phyloP scores from a whole-genome alignment of 208 protist genomes.

The Jaenimonas drosophilae region DNA sequence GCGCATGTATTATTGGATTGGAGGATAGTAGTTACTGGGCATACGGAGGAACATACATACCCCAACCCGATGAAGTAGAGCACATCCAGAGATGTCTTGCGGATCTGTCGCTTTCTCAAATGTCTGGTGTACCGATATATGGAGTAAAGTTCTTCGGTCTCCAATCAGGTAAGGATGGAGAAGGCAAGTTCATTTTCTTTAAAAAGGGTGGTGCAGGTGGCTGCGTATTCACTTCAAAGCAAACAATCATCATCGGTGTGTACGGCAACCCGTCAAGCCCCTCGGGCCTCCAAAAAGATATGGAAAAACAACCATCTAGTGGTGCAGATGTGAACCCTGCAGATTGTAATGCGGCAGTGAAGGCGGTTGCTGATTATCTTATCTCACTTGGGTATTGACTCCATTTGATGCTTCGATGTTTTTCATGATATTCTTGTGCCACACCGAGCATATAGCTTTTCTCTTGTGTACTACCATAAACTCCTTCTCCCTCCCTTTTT shows the following conservation, averaged over 20 bases:
- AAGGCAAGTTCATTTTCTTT: conserved; percentile 79
- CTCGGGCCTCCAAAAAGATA: conserved; percentile 44
- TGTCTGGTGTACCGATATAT: conserved; percentile 64
- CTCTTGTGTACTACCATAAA: conserved; percentile 4
- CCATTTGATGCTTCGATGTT: neutral
- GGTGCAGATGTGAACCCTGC: conserved; percentile 67
- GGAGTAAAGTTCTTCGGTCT: conserved; percentile 85
- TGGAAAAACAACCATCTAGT: conserved; percentile 20
- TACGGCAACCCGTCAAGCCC: conserved; percentile 69
- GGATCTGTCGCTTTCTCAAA: conserved; percentile 51
- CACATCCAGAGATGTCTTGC: conserved; percentile 66
- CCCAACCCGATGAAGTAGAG: conserved; percentile 76
- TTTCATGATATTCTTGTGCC: neutral
- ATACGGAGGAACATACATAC: conserved; percentile 75
- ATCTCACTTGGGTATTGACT: conserved; percentile 72
- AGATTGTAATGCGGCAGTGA: conserved; percentile 78
- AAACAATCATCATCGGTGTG: conserved; percentile 68
- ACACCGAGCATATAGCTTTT: neutral
- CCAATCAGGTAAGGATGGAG: conserved; percentile 54
- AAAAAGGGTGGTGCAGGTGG: conserved; percentile 82
- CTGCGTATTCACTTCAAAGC: conserved; percentile 81
- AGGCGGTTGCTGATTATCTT: conserved; percentile 82
- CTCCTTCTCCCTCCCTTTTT: conserved; percentile 3
- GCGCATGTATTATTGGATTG: conserved; percentile 66
- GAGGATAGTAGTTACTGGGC: conserved; percentile 85